These are phyloP conservation scores for Auricularia sp. DNA, from an alignment of 768 basidiomycete species.

Conservation along the genomic window DNA sequence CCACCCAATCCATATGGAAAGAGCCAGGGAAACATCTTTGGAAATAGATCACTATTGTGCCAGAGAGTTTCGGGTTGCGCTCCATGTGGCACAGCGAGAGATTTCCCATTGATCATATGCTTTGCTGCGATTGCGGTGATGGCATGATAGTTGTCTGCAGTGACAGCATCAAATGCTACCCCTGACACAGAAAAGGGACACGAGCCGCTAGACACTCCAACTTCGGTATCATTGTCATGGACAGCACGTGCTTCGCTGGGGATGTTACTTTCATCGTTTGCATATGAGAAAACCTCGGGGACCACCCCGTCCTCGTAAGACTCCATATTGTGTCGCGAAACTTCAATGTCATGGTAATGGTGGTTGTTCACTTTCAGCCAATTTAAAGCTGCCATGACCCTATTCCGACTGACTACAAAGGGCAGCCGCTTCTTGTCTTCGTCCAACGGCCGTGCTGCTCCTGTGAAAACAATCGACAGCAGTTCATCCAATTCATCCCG, in stretches of 20 bases:
- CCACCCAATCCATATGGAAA: conserved; percentile 34
- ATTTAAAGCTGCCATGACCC: not conserved
- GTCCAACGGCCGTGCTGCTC: conserved; percentile 17
- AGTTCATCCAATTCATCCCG: conserved; percentile 23
- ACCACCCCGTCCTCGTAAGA: not conserved
- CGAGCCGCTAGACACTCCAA: conserved; percentile 13
- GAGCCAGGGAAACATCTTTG: conserved; percentile 32
- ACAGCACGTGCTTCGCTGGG: not conserved
- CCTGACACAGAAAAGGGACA: conserved; percentile 33
- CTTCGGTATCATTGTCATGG: not conserved
- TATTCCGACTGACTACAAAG: not conserved
- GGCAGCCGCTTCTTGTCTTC: conserved; percentile 15
- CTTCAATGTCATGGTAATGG: not conserved
- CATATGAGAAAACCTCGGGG: not conserved
- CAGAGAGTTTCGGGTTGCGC: conserved; percentile 21
- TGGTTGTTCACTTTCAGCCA: not conserved
- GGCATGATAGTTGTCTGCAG: conserved; percentile 11
- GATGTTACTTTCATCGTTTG: not conserved
- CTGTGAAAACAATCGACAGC: conserved; percentile 24
- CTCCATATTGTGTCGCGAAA: not conserved
- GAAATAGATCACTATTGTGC: conserved; percentile 26
- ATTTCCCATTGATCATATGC: conserved; percentile 19
- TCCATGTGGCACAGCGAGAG: conserved; percentile 23
- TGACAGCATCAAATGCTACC: conserved; percentile 20
- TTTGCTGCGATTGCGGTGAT: conserved; percentile 18